Evolutionary conservation across 2,329 filamentous ascomycete species (phyloP).

Genomic region (Scedosporium dehoogii): DNA sequence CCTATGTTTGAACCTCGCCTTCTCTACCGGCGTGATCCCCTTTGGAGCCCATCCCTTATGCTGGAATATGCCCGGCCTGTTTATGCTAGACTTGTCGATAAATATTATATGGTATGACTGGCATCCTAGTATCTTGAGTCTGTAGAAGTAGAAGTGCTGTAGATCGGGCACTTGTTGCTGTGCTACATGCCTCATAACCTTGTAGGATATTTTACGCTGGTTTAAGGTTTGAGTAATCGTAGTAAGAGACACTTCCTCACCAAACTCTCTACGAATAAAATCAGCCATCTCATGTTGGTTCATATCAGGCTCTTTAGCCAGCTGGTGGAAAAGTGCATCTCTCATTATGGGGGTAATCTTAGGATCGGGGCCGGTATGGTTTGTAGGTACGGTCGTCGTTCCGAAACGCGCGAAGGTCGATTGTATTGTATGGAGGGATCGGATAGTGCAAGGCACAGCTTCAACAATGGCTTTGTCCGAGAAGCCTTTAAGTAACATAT

Average conservation of each 20-base stretch:
- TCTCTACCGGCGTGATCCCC: conserved; percentile 16
- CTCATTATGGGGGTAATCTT: conserved; percentile 1
- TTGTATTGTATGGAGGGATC: neutral
- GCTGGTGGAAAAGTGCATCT: neutral
- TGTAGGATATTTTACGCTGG: neutral
- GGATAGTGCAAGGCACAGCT: neutral
- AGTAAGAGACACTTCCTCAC: neutral
- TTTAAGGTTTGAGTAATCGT: neutral
- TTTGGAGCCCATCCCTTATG: conserved; percentile 21
- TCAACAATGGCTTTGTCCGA: neutral
- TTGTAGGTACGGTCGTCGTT: neutral
- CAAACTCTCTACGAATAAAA: neutral
- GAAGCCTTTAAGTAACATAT: neutral
- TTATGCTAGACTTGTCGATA: conserved; percentile 24
- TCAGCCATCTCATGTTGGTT: conserved; percentile 2
- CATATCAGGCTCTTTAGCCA: neutral
- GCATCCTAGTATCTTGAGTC: neutral
- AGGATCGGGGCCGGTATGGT: neutral
- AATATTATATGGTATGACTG: conserved; percentile 20
- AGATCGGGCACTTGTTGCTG: neutral
- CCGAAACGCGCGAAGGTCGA: neutral
- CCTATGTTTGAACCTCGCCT: conserved; percentile 13
- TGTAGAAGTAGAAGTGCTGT: neutral
- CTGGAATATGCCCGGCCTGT: conserved; percentile 21
- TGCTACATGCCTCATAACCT: neutral